These are phyloP conservation scores for Neostapfia colusana DNA, from an alignment of 176 grass and related monocot species.

Conservation along the genomic window DNA sequence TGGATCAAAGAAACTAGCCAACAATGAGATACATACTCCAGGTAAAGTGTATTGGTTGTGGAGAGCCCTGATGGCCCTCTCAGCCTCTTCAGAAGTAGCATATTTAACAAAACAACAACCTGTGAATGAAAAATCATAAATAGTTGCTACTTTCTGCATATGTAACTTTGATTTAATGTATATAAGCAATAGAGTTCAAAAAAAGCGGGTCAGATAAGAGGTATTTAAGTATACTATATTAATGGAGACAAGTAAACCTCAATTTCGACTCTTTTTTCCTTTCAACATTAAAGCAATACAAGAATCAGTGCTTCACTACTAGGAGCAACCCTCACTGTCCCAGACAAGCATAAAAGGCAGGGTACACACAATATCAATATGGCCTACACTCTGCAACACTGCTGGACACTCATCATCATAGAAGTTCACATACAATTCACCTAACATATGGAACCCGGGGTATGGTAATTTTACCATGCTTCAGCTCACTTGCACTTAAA, in stretches of 20 bases:
- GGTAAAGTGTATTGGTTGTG: slow-evolving; percentile 92
- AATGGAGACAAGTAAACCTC: slow-evolving; percentile 12
- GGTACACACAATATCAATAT: slow-evolving; percentile 11
- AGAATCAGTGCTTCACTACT: not conserved
- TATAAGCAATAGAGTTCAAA: not conserved
- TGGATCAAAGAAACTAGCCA: slow-evolving; percentile 37
- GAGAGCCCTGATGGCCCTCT: slow-evolving; percentile 91
- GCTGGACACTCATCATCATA: not conserved
- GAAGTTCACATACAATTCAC: slow-evolving; percentile 15
- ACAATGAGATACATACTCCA: slow-evolving; percentile 57
- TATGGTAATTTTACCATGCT: slow-evolving; percentile 8
- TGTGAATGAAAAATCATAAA: slow-evolving; percentile 52
- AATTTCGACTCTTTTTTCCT: not conserved
- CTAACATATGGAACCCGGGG: slow-evolving; percentile 1
- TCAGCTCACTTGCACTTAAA: slow-evolving; percentile 27
- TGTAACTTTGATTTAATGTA: slow-evolving; percentile 14
- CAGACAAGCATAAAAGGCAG: not conserved
- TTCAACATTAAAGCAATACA: not conserved
- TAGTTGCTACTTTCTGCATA: slow-evolving; percentile 27
- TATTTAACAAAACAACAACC: slow-evolving; percentile 99
- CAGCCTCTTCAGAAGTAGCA: slow-evolving; percentile 84
- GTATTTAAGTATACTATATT: not conserved
- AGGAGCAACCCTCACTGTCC: slow-evolving; percentile 12
- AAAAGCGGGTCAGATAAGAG: slow-evolving; percentile 9
- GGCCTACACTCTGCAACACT: not conserved